These are phyloP conservation scores for Tuber brumale DNA, from an alignment of 495 filamentous ascomycete species.

Conservation along the genomic window DNA sequence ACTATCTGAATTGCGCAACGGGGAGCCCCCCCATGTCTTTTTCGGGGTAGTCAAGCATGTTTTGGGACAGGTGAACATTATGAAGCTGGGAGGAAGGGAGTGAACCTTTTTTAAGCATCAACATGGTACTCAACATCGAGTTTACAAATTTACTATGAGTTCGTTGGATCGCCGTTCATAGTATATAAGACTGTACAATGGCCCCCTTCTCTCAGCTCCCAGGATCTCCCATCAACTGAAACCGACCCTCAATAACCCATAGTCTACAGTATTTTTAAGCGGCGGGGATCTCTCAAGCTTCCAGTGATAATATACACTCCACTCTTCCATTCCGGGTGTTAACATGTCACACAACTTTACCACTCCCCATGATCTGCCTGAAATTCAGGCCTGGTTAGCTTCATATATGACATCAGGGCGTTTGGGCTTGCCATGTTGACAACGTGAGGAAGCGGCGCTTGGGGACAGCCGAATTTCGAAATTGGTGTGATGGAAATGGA, in stretches of 20 bases:
- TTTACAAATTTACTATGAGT: not conserved
- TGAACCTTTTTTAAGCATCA: not conserved
- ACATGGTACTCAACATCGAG: not conserved
- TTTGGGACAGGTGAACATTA: not conserved
- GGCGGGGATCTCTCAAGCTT: not conserved
- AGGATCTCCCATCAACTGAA: not conserved
- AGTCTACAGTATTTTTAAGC: not conserved
- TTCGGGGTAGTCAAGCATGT: not conserved
- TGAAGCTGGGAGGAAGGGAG: not conserved
- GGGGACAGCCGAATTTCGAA: too few relatives aligned
- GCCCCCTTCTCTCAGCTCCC: not conserved
- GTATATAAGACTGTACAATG: not conserved
- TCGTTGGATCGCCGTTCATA: not conserved
- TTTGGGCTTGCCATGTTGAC: too few relatives aligned
- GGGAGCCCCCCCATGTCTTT: not conserved
- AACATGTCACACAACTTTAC: too few relatives aligned
- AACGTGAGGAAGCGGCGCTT: too few relatives aligned
- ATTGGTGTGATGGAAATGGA: too few relatives aligned
- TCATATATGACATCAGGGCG: too few relatives aligned
- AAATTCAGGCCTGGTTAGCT: too few relatives aligned
- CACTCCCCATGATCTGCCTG: too few relatives aligned
- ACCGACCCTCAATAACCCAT: not conserved
- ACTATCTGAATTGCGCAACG: not conserved
- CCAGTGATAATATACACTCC: not conserved
- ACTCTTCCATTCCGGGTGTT: too few relatives aligned